A percentile compares a stretch with the other conserved stretches of the same genome.
These are phyloP conservation scores for Neoarthrinium moseri DNA, from an alignment of 2,329 filamentous ascomycete species.

Conservation along the genomic window DNA sequence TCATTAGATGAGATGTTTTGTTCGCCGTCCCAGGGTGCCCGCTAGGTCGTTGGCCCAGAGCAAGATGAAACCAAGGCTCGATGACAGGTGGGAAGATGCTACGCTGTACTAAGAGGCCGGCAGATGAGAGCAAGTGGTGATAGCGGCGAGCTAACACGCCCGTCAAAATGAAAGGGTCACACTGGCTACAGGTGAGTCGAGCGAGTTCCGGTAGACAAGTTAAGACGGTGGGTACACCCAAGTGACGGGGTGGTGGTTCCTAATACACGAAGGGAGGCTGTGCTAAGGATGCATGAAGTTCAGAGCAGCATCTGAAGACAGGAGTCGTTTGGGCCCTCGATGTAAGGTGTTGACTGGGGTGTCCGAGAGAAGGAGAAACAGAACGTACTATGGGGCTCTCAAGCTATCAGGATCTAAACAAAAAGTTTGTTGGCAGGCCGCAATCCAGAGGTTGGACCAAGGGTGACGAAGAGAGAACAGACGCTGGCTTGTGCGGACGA, in stretches of 20 bases:
- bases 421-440: slow-evolving; percentile 21
- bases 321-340: slow-evolving; percentile 25
- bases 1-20: slow-evolving; percentile 7
- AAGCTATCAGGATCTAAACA: slow-evolving; percentile 14
- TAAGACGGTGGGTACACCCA: slow-evolving; percentile 18
- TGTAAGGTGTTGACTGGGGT: slow-evolving; percentile 21
- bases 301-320: slow-evolving; percentile 27
- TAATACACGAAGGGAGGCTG: slow-evolving; percentile 23
- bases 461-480: slow-evolving; percentile 10
- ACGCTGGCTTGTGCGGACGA: slow-evolving; percentile 14
- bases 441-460: slow-evolving; percentile 17
- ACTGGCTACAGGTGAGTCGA: slow-evolving; percentile 12
- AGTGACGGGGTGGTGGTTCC: slow-evolving; percentile 15
- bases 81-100: background rate
- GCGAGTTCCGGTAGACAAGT: slow-evolving; percentile 20
- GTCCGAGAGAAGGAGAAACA: slow-evolving; percentile 20
- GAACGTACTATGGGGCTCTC: slow-evolving; percentile 16
- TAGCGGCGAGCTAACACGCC: background rate
- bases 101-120: background rate
- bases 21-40: background rate
- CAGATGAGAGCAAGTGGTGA: slow-evolving; percentile 5
- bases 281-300: slow-evolving; percentile 30
- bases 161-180: slow-evolving; percentile 8
- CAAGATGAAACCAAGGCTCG: slow-evolving; percentile 13
- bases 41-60: slow-evolving; percentile 4